Evolutionary conservation across 1,139 yeast genomes (phyloP), one percentile per base, ranked within the genome.

Genomic region (Yamadazyma triangularis): DNA sequence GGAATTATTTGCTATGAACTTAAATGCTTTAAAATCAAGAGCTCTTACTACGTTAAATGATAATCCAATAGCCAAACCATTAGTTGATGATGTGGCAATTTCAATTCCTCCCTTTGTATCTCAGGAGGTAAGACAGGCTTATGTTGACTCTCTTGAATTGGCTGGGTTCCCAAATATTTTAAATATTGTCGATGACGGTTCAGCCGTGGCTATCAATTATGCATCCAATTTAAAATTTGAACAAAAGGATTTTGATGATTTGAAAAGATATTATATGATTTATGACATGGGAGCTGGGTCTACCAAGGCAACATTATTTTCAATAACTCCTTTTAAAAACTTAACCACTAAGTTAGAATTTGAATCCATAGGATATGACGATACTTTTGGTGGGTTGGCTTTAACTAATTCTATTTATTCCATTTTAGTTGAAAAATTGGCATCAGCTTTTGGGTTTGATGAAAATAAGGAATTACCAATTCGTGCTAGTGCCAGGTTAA

Each of bases 231-330:
- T 73, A 31, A 67, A 66, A 12, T 58, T 68, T 22, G 68, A 64
- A 4, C 41, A 48, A 16, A 51, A 45, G 2, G 64, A 62, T 24
- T 57, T 49, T 36, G 62, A 67, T 31, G 58, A 49, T 26, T 51
- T 50, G 5, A 64, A 63, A 30, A 77, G 79, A 45, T 74, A 80
- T 48, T 86, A 84, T 48, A 54, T 88, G 32, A 72, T 93, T 20
- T 87, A 80, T 54, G 98, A 91, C 53, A 75, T 84, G 73, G 99
- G 99, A 30, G 93, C 96, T 3, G 95, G 95, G 1, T 79, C 94
- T 1, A 84, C 95, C 1, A 77, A 80, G 34, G 95, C 96, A 3
- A 83, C 97, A 0, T 60, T 91, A 20, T 78, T 89, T 33, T 78
- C 91, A 1, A 64, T 79, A 40, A 59, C 63, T 23, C 73, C 74